Conservation (phyloP, 306 rosid genomes). For the Malus orientalis region DNA sequence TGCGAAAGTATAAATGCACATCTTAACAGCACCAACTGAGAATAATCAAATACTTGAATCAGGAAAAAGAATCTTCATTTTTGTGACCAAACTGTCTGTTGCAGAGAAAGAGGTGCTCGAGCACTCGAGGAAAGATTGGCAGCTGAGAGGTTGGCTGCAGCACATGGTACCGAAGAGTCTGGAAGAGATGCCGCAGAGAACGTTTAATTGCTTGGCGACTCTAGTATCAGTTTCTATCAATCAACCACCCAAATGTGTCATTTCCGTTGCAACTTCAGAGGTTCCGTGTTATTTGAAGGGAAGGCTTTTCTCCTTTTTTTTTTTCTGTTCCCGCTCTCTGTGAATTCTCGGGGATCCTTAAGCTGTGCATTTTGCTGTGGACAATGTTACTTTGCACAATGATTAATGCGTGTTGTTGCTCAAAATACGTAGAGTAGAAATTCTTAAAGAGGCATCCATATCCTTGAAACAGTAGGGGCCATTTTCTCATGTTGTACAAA, state of each 20-base stretch:
- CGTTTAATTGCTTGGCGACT: conserved; percentile 38
- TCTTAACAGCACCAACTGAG: neutral
- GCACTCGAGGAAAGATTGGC: conserved; percentile 92
- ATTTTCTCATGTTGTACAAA: neutral
- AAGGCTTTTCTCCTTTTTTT: neutral
- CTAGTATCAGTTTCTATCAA: conserved; percentile 13
- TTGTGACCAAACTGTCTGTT: conserved; percentile 14
- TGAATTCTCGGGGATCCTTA: too few species aligned
- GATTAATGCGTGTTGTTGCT: neutral
- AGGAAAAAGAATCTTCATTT: conserved; percentile 6
- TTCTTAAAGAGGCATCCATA: neutral
- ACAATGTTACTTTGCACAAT: neutral
- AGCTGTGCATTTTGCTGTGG: neutral
- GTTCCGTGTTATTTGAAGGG: neutral
- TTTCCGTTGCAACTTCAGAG: too few species aligned
- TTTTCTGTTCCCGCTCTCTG: neutral
- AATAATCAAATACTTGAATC: neutral
- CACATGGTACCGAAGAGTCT: conserved; percentile 38
- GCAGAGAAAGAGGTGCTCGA: conserved; percentile 91
- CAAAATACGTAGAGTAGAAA: conserved; percentile 3
- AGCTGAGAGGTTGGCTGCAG: conserved; percentile 65
- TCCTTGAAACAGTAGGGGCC: neutral
- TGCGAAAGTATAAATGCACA: too few species aligned
- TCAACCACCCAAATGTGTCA: conserved; percentile 10
- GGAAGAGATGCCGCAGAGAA: conserved; percentile 41